Conservation (phyloP, 352 stramenopile species). For the Saprolegnia diclina region DNA sequence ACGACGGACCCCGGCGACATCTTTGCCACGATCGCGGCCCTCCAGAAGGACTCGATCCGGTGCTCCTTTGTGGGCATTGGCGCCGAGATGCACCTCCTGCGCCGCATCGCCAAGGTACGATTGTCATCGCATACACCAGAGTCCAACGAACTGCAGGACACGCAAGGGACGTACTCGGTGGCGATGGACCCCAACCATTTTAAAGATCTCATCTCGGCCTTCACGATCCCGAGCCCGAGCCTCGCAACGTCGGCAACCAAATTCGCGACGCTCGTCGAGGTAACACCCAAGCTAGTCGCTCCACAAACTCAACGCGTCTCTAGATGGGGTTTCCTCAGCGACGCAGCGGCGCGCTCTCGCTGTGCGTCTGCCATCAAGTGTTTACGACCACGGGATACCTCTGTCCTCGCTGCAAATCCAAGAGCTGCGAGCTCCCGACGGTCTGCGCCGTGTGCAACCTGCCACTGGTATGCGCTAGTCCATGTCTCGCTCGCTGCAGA, state of each 20-base stretch:
- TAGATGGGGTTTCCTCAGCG: conserved; percentile 78
- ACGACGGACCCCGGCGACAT: conserved; percentile 96
- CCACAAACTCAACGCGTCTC: no score
- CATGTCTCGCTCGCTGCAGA: no score
- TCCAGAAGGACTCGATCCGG: conserved; percentile 88
- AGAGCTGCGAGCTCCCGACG: conserved; percentile 92
- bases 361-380: conserved; percentile 79
- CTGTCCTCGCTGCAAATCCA: conserved; percentile 92
- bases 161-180: conserved; percentile 91
- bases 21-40: conserved; percentile 86
- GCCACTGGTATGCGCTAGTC: conserved; percentile 74
- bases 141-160: conserved; percentile 57
- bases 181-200: conserved; percentile 91
- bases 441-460: conserved; percentile 96
- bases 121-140: neutral
- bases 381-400: conserved; percentile 89
- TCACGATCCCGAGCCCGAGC: conserved; percentile 91
- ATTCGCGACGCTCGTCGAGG: conserved; percentile 72
- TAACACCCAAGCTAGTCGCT: no score
- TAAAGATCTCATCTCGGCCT: conserved; percentile 87
- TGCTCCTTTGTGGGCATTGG: conserved; percentile 92
- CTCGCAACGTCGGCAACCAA: conserved; percentile 56
- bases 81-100: conserved; percentile 90
- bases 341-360: conserved; percentile 61
- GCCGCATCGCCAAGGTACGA: conserved; percentile 48